phyloP scores from a whole-genome alignment of 805 yeast genomes.

The Lipomyces japonicus region DNA sequence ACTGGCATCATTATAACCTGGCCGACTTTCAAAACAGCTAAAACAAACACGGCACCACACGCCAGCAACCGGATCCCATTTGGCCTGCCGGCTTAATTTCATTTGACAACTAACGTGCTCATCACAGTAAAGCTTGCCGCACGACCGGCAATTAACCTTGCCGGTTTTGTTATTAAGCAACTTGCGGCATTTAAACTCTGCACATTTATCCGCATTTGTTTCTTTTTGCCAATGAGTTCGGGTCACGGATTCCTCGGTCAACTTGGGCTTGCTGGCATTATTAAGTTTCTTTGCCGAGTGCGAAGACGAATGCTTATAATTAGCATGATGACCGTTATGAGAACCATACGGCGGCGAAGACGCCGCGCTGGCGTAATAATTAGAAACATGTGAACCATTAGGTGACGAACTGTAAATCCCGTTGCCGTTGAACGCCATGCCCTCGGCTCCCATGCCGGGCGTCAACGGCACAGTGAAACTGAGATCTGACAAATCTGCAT shows the following conservation, averaged over 20 bases:
- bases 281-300: constrained; percentile 1
- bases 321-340: background rate
- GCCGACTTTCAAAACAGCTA: constrained; percentile 53
- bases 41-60: constrained; percentile 71
- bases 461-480: constrained; percentile 15
- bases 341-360: background rate
- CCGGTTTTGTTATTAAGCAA: constrained; percentile 52
- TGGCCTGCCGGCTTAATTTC: constrained; percentile 48
- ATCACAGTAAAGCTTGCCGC: constrained; percentile 70
- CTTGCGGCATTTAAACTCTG: constrained; percentile 42
- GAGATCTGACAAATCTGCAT: constrained; percentile 50
- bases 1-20: constrained; percentile 47
- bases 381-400: constrained; percentile 7
- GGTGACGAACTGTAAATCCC: constrained; percentile 14
- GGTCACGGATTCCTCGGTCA: constrained; percentile 40
- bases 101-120: constrained; percentile 56
- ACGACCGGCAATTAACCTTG: constrained; percentile 65
- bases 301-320: background rate
- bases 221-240: constrained; percentile 59
- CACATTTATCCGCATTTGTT: constrained; percentile 44
- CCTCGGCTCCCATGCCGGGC: constrained; percentile 10
- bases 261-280: constrained; percentile 11
- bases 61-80: constrained; percentile 49
- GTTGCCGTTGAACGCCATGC: constrained; percentile 6
- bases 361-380: background rate